Base-by-base conservation (phyloP, 2,329 filamentous ascomycete species). In the Sarocladium strictum region DNA sequence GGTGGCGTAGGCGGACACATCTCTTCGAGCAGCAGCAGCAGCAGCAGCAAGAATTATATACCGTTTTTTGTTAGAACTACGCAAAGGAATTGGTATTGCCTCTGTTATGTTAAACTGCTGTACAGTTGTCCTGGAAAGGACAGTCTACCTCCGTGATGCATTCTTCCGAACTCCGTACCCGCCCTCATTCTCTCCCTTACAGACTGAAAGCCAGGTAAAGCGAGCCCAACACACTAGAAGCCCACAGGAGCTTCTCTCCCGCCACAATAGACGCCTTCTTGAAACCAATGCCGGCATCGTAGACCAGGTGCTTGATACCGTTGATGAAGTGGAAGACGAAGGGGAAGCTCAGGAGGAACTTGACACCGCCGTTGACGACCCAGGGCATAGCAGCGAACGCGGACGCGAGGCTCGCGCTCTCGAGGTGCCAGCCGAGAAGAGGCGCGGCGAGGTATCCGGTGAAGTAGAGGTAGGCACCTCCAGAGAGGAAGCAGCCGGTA, bases 381-480 rank as follows among this genome's bases (percentile, higher is more conserved):
- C 84, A 69, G 19, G 87, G 81, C 24, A 87, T 69, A 3, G 74
- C 73, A 23, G 78, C 83, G 33, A 83, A 81, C 49, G 83, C 73
- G 24, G 83, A 79, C 26, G 82, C 85, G 9, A 89, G 65, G 47
- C 82, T 76, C 53, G 76, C 74, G 56, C 73, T 77, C 76, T 84
- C 81, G 57, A 84, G 66, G 72, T 84, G 81, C 72, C 76, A 77
- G 61, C 81, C 92, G 54, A 90, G 71, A 41, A 87, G 72, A 4
- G 92, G 92, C 0, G 90, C 85, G 60, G 81, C 81, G 58, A 96
- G 86, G 79, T 97, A 97, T 54, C 86, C 83, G 61, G 84, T 72
- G 59, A 87, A 85, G 77, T 90, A 96, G 68, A 83, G 71, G 80
- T 97, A 97, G 59, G 96, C 79, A 51, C 77, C 73, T 60, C 86